These are phyloP conservation scores for Ceriops tagal DNA, from an alignment of 345 rosid species.

Conservation along the genomic window DNA sequence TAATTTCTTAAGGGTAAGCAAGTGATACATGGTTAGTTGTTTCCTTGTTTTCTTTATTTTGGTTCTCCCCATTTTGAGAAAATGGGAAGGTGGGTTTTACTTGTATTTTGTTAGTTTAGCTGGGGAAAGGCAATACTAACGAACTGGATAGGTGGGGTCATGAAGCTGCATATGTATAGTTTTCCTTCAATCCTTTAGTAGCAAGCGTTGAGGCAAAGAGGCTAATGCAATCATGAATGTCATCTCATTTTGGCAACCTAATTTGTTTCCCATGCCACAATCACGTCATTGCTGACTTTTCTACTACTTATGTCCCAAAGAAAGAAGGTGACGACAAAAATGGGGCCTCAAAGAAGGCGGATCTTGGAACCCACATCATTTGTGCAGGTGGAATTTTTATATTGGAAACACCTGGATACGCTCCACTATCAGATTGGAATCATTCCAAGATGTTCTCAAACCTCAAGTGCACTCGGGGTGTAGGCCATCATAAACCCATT, in stretches of 20 bases:
- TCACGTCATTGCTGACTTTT: conserved; percentile 4
- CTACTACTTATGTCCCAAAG: neutral
- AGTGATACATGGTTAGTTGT: conserved; percentile 27
- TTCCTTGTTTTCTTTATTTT: conserved; percentile 12
- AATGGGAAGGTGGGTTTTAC: conserved; percentile 30
- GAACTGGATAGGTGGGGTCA: conserved; percentile 33
- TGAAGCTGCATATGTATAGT: conserved; percentile 51
- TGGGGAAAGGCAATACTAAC: conserved; percentile 40
- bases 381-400: neutral
- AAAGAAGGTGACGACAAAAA: neutral
- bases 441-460: neutral
- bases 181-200: conserved; percentile 21
- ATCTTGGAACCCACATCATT: neutral
- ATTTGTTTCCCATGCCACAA: conserved; percentile 1
- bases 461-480: too few relatives aligned
- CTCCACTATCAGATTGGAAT: neutral
- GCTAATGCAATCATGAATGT: conserved; percentile 35
- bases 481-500: neutral
- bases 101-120: conserved; percentile 33
- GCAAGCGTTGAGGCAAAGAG: conserved; percentile 26
- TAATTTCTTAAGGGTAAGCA: conserved; percentile 12
- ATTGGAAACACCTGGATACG: too few relatives aligned
- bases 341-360: neutral
- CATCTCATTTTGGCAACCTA: conserved; percentile 16
- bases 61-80: conserved; percentile 4